Percentiles rank a stretch among this genome's conserved stretches.
phyloP scores from a whole-genome alignment of 2,329 filamentous ascomycete genomes.

The Cladophialophora bantiana region DNA sequence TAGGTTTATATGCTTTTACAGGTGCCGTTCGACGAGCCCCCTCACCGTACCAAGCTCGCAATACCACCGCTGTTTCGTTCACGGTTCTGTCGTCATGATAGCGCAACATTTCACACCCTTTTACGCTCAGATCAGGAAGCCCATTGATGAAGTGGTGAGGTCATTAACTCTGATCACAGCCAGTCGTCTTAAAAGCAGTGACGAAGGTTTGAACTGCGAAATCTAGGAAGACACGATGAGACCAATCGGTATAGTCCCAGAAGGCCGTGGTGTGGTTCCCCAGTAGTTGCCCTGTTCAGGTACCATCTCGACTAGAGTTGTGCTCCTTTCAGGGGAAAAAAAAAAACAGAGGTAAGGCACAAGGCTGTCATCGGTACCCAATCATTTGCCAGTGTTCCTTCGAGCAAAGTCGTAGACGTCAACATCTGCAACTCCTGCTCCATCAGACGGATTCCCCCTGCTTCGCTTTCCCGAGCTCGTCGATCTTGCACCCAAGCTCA shows the following conservation, averaged over 20 bases:
- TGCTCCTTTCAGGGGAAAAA: neutral
- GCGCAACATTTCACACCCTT: neutral
- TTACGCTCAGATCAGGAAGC: neutral
- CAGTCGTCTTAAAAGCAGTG: constrained; percentile 1
- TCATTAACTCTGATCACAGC: constrained; percentile 17
- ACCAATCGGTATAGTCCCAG: neutral
- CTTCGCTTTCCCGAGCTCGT: neutral
- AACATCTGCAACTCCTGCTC: constrained; percentile 8
- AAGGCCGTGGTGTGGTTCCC: neutral
- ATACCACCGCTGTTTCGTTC: neutral
- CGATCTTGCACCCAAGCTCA: constrained; percentile 19
- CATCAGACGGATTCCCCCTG: neutral
- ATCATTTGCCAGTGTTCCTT: neutral
- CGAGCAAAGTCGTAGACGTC: constrained; percentile 28
- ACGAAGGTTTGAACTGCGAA: constrained; percentile 2
- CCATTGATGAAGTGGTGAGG: constrained; percentile 14
- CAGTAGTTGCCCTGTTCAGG: constrained; percentile 3
- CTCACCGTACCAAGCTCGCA: neutral
- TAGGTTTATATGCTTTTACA: constrained; percentile 7
- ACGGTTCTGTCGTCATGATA: constrained; percentile 21
- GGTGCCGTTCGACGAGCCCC: neutral
- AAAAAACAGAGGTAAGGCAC: neutral
- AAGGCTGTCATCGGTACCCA: constrained; percentile 20
- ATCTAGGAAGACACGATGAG: neutral
- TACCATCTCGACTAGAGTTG: constrained; percentile 14